Evolutionary conservation across 2,329 filamentous ascomycete species (phyloP), one percentile per base, ranked within the genome.

Genomic region (Phaeoacremonium minimum): DNA sequence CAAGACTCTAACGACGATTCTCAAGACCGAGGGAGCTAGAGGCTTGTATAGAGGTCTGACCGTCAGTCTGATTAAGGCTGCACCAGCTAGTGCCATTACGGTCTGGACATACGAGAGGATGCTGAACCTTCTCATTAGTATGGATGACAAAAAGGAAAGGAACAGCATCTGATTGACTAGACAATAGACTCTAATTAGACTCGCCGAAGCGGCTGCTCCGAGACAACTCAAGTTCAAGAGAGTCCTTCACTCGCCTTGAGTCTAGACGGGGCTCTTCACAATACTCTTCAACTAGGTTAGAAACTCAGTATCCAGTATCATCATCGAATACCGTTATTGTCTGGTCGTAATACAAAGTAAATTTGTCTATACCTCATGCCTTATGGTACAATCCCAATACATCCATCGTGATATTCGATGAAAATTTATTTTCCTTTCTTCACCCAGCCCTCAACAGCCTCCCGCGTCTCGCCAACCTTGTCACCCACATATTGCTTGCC

Each of bases 31-130:
- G 58, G 90, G 93, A 0, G 50, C 81, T 30, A 73, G 87, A 37
- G 90, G 91, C 0, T 58, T 97, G 49, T 98, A 97, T 60, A 76
- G 90, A 36, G 93, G 93, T 0, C 65, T 98, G 56, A 84, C 83
- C 1, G 89, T 97, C 38, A 91, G 89, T 57, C 64, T 98, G 55
- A 58, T 97, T 48, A 98, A 98, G 69, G 87, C 91, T 19, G 93
- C 91, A 15, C 93, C 93, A n/a, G 81, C 87, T 18, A 93, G 87
- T 58, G 88, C 90, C 6, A 79, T 95, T 19, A 96, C 90, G 0
- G 87, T 96, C 71, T 96, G 89, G 88, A 94, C 87, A 3, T 96
- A 95, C 61, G 90, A 95, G 66, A 71, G 83, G 52, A 76, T 76
- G 14, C 66, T 96, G 64, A 74, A 69, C 34, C 47, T 78, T 15